Evolutionary conservation across 73 alveolate species (phyloP).

Genomic region (Paramecium octaurelia): DNA sequence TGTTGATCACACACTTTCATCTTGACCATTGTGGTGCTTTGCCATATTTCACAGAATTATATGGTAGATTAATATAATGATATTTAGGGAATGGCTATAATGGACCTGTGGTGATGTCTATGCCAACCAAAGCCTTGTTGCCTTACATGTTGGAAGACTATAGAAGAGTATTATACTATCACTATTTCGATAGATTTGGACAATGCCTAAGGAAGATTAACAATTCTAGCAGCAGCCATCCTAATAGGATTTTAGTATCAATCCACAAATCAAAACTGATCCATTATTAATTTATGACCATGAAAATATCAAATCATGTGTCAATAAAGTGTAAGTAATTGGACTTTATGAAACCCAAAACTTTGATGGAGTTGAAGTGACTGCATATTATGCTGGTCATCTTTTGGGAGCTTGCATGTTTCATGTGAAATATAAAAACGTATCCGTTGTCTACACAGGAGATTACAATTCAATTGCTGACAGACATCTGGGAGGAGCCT

Average conservation of each 20-base stretch:
- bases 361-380: slow-evolving; percentile 23
- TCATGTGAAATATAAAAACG: slow-evolving; percentile 84
- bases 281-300: neutral
- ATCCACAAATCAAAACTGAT: slow-evolving; percentile 59
- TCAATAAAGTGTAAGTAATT: neutral
- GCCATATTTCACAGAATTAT: slow-evolving; percentile 94
- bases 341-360: neutral
- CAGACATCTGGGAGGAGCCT: slow-evolving; percentile 98
- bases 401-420: slow-evolving; percentile 95
- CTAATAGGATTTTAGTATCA: slow-evolving; percentile 5
- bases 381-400: slow-evolving; percentile 99
- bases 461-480: slow-evolving; percentile 91
- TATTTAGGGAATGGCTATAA: slow-evolving; percentile 51
- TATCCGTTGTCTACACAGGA: slow-evolving; percentile 85
- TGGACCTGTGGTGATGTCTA: slow-evolving; percentile 94
- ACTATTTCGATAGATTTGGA: neutral
- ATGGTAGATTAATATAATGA: slow-evolving; percentile 49
- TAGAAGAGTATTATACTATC: slow-evolving; percentile 67
- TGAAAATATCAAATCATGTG: slow-evolving; percentile 31
- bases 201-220: slow-evolving; percentile 42
- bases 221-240: slow-evolving; percentile 7
- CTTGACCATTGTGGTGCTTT: slow-evolving; percentile 99
- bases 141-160: slow-evolving; percentile 98
- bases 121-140: slow-evolving; percentile 96
- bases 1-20: slow-evolving; percentile 96